Base-by-base conservation (phyloP, 2,329 filamentous ascomycete genomes). In the Fusarium sp. region DNA sequence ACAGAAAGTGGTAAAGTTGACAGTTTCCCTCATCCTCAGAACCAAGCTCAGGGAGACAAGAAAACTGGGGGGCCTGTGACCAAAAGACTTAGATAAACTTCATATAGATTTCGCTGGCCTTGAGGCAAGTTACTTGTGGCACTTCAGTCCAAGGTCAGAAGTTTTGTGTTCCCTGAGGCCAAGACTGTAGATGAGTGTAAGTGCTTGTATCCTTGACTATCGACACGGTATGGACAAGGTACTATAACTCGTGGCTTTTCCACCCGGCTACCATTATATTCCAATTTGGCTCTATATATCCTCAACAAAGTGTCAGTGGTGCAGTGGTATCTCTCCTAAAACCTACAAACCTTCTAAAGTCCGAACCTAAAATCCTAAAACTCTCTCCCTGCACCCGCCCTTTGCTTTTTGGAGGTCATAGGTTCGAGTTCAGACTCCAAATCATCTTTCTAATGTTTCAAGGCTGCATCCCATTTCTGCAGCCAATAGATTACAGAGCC, bases 331-430 rank as follows among this genome's bases (percentile, higher is more conserved):
- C 36, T 42, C 35, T 20, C 44, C 44, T 39, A 58, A 4, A 59
- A 10, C 50, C 36, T 44, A 44, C 9, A 49, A 49, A 49, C n/a
- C 33, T 57, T 49, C 54, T 38, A 25, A 38, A 31, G 5, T 57
- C n/a, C 25, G 54, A 57, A 38, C 55, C 42, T 50, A 58, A 58
- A 58, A 38, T 49, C 42, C 42, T 20, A 50, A 50, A 38, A 39
- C 18, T 50, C 42, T 49, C 54, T 36, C 42, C 33, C 42, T 39
- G 33, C 20, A 7, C 55, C 25, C 20, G 13, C 42, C 35, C 42
- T 58, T 61, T n/a, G 25, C 38, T 57, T 57, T 56, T 38, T 8
- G 13, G 17, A 47, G n/a, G 17, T 25, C 31, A 12, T 14, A 1
- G 4, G 20, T 57, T 57, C 31, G 15, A 61, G 7, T n/a, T 41